These are phyloP conservation scores for Cnidoscolus chayamansa DNA, from an alignment of 441 rosid species.

Conservation along the genomic window DNA sequence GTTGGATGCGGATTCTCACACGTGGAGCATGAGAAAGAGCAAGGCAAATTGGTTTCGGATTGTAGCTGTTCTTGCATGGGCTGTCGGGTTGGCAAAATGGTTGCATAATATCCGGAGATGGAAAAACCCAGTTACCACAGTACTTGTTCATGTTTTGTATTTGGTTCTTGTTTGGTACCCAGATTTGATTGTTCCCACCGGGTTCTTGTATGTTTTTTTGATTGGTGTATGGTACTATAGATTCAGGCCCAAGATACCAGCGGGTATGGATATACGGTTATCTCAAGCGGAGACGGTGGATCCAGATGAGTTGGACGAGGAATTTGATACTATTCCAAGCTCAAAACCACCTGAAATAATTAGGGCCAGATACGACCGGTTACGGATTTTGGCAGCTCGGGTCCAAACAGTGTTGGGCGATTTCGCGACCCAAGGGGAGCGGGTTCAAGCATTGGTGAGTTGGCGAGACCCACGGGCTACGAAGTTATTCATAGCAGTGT, in stretches of 20 bases:
- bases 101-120: conserved; percentile 66
- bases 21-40: conserved; percentile 98
- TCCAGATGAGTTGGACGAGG: conserved; percentile 88
- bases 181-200: conserved; percentile 83
- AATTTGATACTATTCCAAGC: conserved; percentile 84
- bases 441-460: conserved; percentile 82
- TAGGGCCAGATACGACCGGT: conserved; percentile 70
- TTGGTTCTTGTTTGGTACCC: conserved; percentile 96
- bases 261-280: conserved; percentile 85
- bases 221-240: conserved; percentile 90
- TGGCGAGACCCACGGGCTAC: conserved; percentile 99
- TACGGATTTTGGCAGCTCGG: conserved; percentile 72
- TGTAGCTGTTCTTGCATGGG: conserved; percentile 88
- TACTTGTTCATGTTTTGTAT: conserved; percentile 68
- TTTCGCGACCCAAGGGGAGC: conserved; percentile 87
- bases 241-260: conserved; percentile 76
- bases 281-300: conserved; percentile 84
- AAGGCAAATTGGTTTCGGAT: conserved; percentile 91
- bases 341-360: conserved; percentile 60
- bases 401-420: conserved; percentile 90
- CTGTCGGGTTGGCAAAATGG: conserved; percentile 88
- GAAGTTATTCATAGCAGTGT: conserved; percentile 71
- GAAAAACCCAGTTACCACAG: conserved; percentile 81
- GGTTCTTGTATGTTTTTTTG: conserved; percentile 62
- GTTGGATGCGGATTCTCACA: conserved; percentile 88